Base-by-base conservation (phyloP, 1,139 yeast genomes). In the Zhuliangozyma parablackwelliae region DNA sequence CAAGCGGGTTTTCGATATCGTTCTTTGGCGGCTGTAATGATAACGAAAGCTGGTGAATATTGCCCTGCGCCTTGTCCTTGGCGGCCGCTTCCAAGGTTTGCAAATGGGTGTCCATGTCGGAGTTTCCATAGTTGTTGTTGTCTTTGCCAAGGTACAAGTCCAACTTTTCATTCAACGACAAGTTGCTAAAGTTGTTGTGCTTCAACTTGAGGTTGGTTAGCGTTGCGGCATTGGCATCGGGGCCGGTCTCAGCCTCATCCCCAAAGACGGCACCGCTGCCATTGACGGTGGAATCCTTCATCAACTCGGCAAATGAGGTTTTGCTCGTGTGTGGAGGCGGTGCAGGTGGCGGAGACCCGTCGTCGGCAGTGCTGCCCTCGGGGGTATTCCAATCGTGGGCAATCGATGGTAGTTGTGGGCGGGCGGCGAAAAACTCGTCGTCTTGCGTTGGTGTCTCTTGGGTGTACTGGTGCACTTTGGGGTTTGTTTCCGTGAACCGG, bases 161-260 rank as follows among this genome's bases (percentile, higher is more conserved):
- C 42, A 69, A 51, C 46, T 67, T 67, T 41, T 69, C 73, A 45
- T 65, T 63, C 32, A 68, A 53, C 1, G 72, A 56, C 31, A 66
- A 47, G 39, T 59, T 59, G 35, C 62, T 56, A 38, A 51, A 58
- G 35, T 53, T 57, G 16, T 45, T 46, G 28, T 49, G 53, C 30
- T 51, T 48, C 24, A 51, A 45, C 35, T 53, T 58, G 39, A 61
- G 48, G 23, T 53, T 47, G 12, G 53, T 54, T 24, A 63, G 47
- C 40, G 35, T 61, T 63, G 5, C 55, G 30, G 53, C 57, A n/a
- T 55, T 53, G 10, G 43, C 40, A 7, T 43, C 33, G 20, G 33
- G 27, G 5, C 38, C 40, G 24, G 42, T 40, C 24, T 53, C 13
- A 25, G 26, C 16, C 7, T 30, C 30, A 25, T 21, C 16, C 7